These are phyloP conservation scores for Nicotiana tabacum DNA, from an alignment of 257 asterid genomes.

Conservation along the genomic window DNA sequence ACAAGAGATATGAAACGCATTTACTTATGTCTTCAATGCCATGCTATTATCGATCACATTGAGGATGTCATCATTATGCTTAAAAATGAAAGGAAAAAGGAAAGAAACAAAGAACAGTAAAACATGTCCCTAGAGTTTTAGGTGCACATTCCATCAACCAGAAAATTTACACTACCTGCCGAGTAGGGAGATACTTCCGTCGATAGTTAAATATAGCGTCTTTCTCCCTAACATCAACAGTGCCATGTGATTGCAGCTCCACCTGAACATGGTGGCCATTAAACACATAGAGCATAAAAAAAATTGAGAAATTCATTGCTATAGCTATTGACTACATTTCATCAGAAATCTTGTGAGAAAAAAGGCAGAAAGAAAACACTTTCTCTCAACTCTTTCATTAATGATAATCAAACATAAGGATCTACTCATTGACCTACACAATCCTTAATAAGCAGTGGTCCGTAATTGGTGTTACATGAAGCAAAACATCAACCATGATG, in stretches of 20 bases:
- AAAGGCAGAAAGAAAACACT: neutral
- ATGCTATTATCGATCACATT: neutral
- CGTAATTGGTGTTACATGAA: neutral
- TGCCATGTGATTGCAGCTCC: slow-evolving; percentile 66
- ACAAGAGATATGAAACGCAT: neutral
- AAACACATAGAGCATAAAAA: slow-evolving; percentile 16
- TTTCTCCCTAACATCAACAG: slow-evolving; percentile 47
- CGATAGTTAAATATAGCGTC: slow-evolving; percentile 73
- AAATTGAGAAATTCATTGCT: neutral
- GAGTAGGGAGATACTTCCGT: slow-evolving; percentile 83
- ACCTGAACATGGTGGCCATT: slow-evolving; percentile 35
- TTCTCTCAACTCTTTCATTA: neutral
- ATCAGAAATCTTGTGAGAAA: neutral
- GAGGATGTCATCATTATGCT: neutral
- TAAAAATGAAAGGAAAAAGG: neutral
- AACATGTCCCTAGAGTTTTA: neutral
- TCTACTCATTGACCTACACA: neutral
- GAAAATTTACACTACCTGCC: slow-evolving; percentile 43
- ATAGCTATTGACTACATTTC: neutral
- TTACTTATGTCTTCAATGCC: neutral
- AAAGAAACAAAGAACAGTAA: neutral
- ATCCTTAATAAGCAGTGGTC: neutral
- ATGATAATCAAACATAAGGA: neutral
- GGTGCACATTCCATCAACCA: neutral
- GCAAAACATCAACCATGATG: neutral